Evolutionary conservation across 139 green algal genomes (phyloP), one percentile per base, ranked within the genome.

Genomic region (Dunaliella sp.): DNA sequence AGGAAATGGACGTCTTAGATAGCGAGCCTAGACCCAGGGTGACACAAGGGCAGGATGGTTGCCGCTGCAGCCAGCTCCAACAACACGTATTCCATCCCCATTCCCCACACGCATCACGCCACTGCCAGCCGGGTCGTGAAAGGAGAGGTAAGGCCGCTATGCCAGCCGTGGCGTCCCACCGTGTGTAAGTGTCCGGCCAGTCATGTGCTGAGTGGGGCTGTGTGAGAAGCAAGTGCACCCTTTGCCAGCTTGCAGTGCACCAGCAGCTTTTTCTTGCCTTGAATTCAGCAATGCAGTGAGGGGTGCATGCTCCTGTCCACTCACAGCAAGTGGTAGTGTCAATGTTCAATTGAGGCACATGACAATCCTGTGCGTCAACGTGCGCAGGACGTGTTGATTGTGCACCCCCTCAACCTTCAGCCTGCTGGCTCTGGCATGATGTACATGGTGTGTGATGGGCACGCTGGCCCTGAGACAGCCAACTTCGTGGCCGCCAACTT

Each of bases 61-160:
- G 7, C 48, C 48, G 16, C n/a, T 26, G 48, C 7, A 16, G 48
- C 48, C 48, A 7, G 48, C 48, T 16, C 48, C 48, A 16, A 7
- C 48, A 16, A 65, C n/a, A 65, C 48, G 7, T 65, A 16, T 65
- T 65, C 48, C 16, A 16, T 65, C 48, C 48, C 7, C 7, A 26
- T 65, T 31, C 81, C 81, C 21, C 73, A 82, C 28, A n/a, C 81
- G 7, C 85, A 88, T 65, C 88, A 91, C 65, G 87, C 86, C 26
- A 91, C 88, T 0, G 88, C 82, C 28, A 84, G 74, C 7, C 73
- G 88, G 2, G 88, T 91, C 16, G 88, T 91, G 31, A 91, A 91
- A 76, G 88, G 88, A 59, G 88, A 91, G 86, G 88, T 91, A 78
- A 38, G 86, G 82, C 1, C 31, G 76, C 31, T 21, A 65, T 65